Evolutionary conservation across 1,284 basidiomycete genomes (phyloP), one percentile per base, ranked within the genome.

Genomic region (Cutaneotrichosporon sp.): DNA sequence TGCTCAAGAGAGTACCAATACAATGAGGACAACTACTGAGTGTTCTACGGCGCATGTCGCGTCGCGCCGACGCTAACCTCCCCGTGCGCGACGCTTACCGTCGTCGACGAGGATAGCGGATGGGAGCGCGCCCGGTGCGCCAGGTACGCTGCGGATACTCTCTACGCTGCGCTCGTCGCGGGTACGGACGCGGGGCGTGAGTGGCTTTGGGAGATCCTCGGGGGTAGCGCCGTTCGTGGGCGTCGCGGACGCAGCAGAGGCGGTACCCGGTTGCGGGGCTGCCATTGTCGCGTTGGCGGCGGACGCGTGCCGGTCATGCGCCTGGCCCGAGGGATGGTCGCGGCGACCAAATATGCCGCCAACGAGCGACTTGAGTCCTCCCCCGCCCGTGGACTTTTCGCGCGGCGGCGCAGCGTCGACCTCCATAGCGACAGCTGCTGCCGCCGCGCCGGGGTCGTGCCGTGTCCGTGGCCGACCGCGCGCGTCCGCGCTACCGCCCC

Each of bases 181-280:
- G 5, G 64, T 67, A 22, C 69, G 42, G 10, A 72, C 62, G 14
- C 63, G 55, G 4, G 69, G 69, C 10, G 67, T 70, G 12, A 72
- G 59, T 9, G 60, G 58, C 36, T 61, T 63, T 9, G 63, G 58
- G 8, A 22, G 34, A n/a, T 21, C 50, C 13, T 21, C 8, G 46
- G 38, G 26, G 18, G 15, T 21, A 35, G 33, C 26, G 37, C 21
- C 4, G 46, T 40, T 18, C 8, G 39, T 41, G n/a, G 38, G 47
- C 18, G 39, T 42, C 9, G 38, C 38, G 23, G 18, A 26, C 26
- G 36, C n/a, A 30, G 37, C 22, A 8, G 21, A 17, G 39, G 12
- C 21, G 22, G 26, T 35, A 35, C 17, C 15, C 43, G 4, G n/a
- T 20, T 22, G 39, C 21, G 40, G 17, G 9, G 46, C 18, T 2